Evolutionary conservation across 257 asterid species (phyloP).

Genomic region (Gentiana macrophylla): DNA sequence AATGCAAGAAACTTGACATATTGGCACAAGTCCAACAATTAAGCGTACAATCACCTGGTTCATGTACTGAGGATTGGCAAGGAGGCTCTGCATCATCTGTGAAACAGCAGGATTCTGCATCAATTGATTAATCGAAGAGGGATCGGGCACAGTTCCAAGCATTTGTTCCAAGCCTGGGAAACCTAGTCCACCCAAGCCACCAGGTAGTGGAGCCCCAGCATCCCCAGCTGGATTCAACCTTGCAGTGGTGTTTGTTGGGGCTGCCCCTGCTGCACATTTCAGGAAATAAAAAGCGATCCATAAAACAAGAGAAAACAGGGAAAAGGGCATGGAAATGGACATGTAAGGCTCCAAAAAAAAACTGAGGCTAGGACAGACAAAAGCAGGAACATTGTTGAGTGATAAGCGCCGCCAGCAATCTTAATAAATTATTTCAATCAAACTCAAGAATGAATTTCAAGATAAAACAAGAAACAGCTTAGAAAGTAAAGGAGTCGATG

Average conservation of each 20-base stretch:
- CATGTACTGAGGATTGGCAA: slow-evolving; percentile 47
- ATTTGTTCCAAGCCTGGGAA: slow-evolving; percentile 28
- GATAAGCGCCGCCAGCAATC: not conserved
- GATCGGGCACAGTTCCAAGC: slow-evolving; percentile 40
- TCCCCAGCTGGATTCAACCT: slow-evolving; percentile 26
- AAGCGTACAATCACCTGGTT: slow-evolving; percentile 30
- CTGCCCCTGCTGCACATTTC: slow-evolving; percentile 31
- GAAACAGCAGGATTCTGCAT: slow-evolving; percentile 48
- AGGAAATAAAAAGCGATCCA: not conserved
- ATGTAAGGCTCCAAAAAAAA: not conserved
- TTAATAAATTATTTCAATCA: too few species aligned
- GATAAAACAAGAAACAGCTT: not conserved
- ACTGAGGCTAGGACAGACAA: not conserved
- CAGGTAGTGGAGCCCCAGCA: slow-evolving; percentile 21
- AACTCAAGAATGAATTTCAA: too few species aligned
- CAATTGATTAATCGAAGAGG: slow-evolving; percentile 31
- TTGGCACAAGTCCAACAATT: not conserved
- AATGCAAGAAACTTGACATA: not conserved
- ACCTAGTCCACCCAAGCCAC: slow-evolving; percentile 35
- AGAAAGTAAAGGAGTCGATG: too few species aligned
- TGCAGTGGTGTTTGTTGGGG: slow-evolving; percentile 26
- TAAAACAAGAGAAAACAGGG: not conserved
- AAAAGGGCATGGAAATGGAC: too few species aligned
- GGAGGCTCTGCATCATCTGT: slow-evolving; percentile 38
- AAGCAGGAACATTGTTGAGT: too few species aligned